Evolutionary conservation across 176 grass and related monocot genomes (phyloP).

Genomic region (Phoenix dactylifera): DNA sequence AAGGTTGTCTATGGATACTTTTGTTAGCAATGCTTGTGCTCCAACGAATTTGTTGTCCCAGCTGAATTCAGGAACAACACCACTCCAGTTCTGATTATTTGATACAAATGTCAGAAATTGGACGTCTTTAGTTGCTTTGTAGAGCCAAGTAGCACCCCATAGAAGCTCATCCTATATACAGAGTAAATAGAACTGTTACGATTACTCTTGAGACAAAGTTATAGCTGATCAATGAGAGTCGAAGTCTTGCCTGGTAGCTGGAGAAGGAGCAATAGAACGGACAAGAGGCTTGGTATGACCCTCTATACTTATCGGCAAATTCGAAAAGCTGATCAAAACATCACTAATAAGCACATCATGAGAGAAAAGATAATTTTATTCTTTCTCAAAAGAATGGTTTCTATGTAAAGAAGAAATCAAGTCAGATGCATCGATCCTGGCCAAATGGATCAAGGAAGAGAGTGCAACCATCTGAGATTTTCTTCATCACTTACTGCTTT

Average conservation of each 20-base stretch:
- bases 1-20: constrained; percentile 5
- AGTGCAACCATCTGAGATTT: too few relatives aligned
- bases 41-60: constrained; percentile 54
- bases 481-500: too few relatives aligned
- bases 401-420: too few relatives aligned
- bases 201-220: too few relatives aligned
- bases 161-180: constrained; percentile 38
- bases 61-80: constrained; percentile 30
- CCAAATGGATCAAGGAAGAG: too few relatives aligned
- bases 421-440: too few relatives aligned
- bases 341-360: neutral
- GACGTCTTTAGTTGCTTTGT: constrained; percentile 29
- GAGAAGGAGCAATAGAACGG: constrained; percentile 69
- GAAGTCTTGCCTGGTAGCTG: constrained; percentile 32
- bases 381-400: too few relatives aligned
- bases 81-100: constrained; percentile 36
- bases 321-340: constrained; percentile 37
- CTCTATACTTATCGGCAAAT: constrained; percentile 41
- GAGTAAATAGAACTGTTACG: neutral
- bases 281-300: constrained; percentile 51
- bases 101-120: constrained; percentile 37
- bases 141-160: constrained; percentile 48
- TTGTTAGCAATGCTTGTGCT: constrained; percentile 43
- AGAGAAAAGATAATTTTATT: too few relatives aligned
- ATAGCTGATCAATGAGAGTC: neutral